Base-by-base conservation (phyloP, 2,329 filamentous ascomycete genomes). In the Fusarium hostae region DNA sequence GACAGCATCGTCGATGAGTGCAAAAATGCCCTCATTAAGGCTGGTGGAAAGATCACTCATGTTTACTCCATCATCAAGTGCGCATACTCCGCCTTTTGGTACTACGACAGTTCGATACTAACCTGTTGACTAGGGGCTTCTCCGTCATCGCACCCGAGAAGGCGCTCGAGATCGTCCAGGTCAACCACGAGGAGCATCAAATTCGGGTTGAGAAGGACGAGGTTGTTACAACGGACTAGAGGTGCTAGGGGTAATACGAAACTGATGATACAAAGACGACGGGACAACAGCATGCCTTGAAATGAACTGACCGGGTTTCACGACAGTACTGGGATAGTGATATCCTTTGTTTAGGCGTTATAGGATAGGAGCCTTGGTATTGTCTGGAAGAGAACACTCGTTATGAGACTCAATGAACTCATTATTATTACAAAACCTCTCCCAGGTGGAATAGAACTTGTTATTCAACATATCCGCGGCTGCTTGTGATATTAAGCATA, bases 41-140 rank as follows among this genome's bases (percentile, higher is more conserved):
- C 90, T 41, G 93, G 93, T 54, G 94, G 93, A 41, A 82, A 88
- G 54, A 94, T 97, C 75, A 96, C 92, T 26, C 94, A 97, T 83
- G 88, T 91, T 77, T 96, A 94, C 81, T 83, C 84, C 50, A 78
- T 90, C 63, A 88, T 91, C 81, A 88, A 89, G 91, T 94, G 86
- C 79, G 90, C 44, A 28, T 22, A 22, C 51, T 43, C 44, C 48
- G 44, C 32, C 47, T 26, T 47, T 50, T 51, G 22, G 22, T 44
- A 7, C 47, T 47, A 40, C 55, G 18, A 44, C 54, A 34, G 48
- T 51, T 47, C 32, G 37, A 51, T 59, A 50, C 77, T 83, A 72
- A 82, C 59, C 22, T 40, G 20, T 20, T 20, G 24, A 22, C 34
- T 68, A 96, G 93, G 83, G 94, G 91, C 50, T 96, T 97, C 79